Conservation (phyloP, 495 filamentous ascomycete genomes). For the Annulohypoxylon nitens region DNA sequence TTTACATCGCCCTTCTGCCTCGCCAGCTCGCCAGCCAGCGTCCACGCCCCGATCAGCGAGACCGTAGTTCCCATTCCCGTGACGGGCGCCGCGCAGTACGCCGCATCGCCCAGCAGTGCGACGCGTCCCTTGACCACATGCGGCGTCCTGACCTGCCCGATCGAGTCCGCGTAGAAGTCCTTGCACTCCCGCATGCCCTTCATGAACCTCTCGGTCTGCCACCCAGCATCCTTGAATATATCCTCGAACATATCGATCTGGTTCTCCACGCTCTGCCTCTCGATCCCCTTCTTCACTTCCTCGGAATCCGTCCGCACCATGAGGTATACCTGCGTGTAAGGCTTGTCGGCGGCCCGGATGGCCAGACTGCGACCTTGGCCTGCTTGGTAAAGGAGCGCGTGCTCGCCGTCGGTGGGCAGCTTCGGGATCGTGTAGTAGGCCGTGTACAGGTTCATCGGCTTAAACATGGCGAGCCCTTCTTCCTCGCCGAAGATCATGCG, state of each 20-base stretch:
- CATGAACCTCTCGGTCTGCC: constrained; percentile 38
- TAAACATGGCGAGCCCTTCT: constrained; percentile 39
- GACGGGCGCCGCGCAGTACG: constrained; percentile 59
- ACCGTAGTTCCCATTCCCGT: constrained; percentile 66
- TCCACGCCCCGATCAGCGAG: constrained; percentile 62
- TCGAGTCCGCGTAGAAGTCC: constrained; percentile 54
- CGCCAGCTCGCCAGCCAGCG: constrained; percentile 66
- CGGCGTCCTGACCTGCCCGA: constrained; percentile 60
- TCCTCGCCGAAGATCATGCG: constrained; percentile 52
- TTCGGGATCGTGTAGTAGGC: constrained; percentile 35
- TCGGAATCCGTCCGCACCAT: constrained; percentile 45
- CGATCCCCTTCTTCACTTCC: constrained; percentile 15
- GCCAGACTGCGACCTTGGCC: constrained; percentile 26
- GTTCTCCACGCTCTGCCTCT: constrained; percentile 19
- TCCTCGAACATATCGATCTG: constrained; percentile 38
- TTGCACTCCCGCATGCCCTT: constrained; percentile 33
- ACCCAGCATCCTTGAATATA: constrained; percentile 34
- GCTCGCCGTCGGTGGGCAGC: constrained; percentile 24
- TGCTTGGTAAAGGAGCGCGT: constrained; percentile 41
- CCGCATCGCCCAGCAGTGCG: constrained; percentile 66
- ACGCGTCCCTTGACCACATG: constrained; percentile 57
- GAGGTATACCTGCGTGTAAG: constrained; percentile 44
- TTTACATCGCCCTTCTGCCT: constrained; percentile 46
- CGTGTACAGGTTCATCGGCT: constrained; percentile 30
- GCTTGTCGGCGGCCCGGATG: constrained; percentile 27